These are phyloP conservation scores for Hypoxylon fragiforme DNA, from an alignment of 495 filamentous ascomycete genomes.

Conservation along the genomic window DNA sequence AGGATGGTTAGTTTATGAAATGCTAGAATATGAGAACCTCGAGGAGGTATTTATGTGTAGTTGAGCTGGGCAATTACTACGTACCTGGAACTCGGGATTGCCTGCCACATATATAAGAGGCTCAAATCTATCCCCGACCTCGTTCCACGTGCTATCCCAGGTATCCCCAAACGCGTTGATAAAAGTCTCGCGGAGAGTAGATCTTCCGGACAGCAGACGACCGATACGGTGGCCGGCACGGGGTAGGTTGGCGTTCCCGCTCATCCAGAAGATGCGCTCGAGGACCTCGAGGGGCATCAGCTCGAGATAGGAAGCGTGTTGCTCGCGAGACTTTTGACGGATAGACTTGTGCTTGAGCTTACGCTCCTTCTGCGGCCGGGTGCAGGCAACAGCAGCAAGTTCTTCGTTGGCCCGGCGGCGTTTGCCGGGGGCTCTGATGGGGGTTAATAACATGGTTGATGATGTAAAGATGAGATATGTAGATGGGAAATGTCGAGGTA, in stretches of 20 bases:
- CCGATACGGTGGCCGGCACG: constrained; percentile 42
- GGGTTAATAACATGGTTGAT: constrained; percentile 33
- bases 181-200: constrained; percentile 35
- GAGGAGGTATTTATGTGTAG: too few relatives aligned
- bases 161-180: constrained; percentile 42
- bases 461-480: background rate
- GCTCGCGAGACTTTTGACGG: constrained; percentile 1
- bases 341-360: constrained; percentile 10
- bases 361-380: background rate
- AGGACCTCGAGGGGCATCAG: constrained; percentile 46
- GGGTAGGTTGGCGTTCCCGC: constrained; percentile 44
- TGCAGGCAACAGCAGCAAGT: background rate
- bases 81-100: constrained; percentile 42
- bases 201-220: constrained; percentile 34
- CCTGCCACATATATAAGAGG: constrained; percentile 5
- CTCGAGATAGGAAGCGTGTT: constrained; percentile 38
- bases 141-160: constrained; percentile 40
- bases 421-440: constrained; percentile 35
- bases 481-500: background rate
- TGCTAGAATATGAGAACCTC: background rate
- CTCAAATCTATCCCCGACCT: background rate
- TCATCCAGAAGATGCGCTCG: constrained; percentile 45
- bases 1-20: constrained; percentile 15
- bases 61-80: too few relatives aligned
- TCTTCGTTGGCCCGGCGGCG: constrained; percentile 20